A percentile compares a stretch with the other conserved stretches of the same genome.
Conservation (phyloP, 257 asterid species). For the Salvia rosmarinus region DNA sequence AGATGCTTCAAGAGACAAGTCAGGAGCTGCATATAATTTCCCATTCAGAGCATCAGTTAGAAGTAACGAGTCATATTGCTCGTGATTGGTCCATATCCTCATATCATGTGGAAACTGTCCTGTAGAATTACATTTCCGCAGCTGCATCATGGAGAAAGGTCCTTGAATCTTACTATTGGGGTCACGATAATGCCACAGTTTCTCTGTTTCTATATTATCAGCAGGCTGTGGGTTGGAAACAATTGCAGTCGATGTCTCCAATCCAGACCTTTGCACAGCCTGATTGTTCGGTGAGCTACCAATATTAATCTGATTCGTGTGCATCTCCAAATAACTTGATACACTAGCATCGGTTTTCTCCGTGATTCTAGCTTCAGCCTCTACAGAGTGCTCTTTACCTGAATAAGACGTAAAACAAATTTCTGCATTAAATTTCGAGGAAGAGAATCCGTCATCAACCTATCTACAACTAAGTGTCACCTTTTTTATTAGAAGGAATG, state of each 20-base stretch:
- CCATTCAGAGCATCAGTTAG: slow-evolving; percentile 63
- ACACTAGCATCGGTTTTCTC: slow-evolving; percentile 49
- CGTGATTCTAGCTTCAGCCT: slow-evolving; percentile 32
- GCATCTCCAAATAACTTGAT: slow-evolving; percentile 41
- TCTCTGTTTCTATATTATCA: slow-evolving; percentile 61
- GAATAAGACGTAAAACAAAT: slow-evolving; percentile 35
- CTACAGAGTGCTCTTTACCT: slow-evolving; percentile 51
- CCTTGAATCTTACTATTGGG: slow-evolving; percentile 78
- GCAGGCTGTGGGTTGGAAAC: slow-evolving; percentile 44
- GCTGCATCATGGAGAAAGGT: slow-evolving; percentile 81
- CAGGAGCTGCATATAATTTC: slow-evolving; percentile 55
- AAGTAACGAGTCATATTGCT: slow-evolving; percentile 65
- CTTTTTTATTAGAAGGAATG: slow-evolving; percentile 36
- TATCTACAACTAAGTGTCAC: slow-evolving; percentile 30
- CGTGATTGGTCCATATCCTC: slow-evolving; percentile 83
- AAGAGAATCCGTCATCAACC: background rate
- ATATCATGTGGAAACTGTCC: slow-evolving; percentile 74
- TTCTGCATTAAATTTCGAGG: slow-evolving; percentile 21
- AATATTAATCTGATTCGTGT: slow-evolving; percentile 37
- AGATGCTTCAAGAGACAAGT: slow-evolving; percentile 44
- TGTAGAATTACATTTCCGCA: slow-evolving; percentile 66
- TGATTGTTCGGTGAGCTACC: slow-evolving; percentile 39
- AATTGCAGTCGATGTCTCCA: slow-evolving; percentile 50
- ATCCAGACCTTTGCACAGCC: slow-evolving; percentile 45
- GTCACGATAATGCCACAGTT: slow-evolving; percentile 87